Base-by-base conservation (phyloP, 208 protist species). In the Crithidia brevicula region DNA sequence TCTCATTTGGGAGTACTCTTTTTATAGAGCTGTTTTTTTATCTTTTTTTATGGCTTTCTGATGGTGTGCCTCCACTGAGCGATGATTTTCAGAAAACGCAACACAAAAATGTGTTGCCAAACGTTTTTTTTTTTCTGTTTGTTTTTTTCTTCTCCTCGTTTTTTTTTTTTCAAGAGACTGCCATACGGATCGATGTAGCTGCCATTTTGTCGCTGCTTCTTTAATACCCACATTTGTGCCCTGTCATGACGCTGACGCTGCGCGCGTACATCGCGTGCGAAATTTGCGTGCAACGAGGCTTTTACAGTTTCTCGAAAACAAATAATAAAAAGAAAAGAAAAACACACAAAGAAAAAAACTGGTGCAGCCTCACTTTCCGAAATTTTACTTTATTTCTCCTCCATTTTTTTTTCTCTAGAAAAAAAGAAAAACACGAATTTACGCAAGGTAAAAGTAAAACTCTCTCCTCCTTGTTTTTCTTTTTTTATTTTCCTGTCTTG, bases 381-480 rank as follows among this genome's bases (percentile, higher is more conserved):
- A n/a, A n/a, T n/a, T n/a, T 52, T 28, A 30, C 8, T 9, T 6
- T 30, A 31, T 4, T 23, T 15, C 4, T 10, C 25, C 11, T 53
- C 4, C 18, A 13, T 51, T 25, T 51, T 31, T 38, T 4, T 52
- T 23, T 54, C 38, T 50, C 1, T 51, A n/a, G n/a, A n/a, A n/a
- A n/a, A n/a, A n/a, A n/a, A n/a, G n/a, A n/a, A n/a, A n/a, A n/a
- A n/a, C n/a, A n/a, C n/a, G n/a, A n/a, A n/a, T n/a, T n/a, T n/a
- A n/a, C n/a, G n/a, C n/a, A n/a, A n/a, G n/a, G n/a, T n/a, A n/a
- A n/a, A n/a, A n/a, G 10, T 50, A 52, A 27, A 9, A 45, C n/a
- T 27, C 34, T 50, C 57, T 22, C 15, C 56, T 71, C 47, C 20
- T 57, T 52, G 15, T 42, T 11, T 51, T 51, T 57, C 15, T 38